Evolutionary conservation across 129 eudicot species (phyloP).

Genomic region (Helichrysum umbraculigerum): DNA sequence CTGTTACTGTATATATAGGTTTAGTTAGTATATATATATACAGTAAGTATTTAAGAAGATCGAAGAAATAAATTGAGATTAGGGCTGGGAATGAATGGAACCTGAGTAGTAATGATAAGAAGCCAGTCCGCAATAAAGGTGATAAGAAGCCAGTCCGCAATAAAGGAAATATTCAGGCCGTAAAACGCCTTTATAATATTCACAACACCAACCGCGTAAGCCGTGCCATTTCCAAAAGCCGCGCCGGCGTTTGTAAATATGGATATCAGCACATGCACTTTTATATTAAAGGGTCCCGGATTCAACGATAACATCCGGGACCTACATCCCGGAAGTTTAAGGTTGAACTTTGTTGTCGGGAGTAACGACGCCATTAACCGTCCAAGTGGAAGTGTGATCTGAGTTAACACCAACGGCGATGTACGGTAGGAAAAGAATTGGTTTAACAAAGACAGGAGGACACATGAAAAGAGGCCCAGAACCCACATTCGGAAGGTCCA

Average conservation of each 20-base stretch:
- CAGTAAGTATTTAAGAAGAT: too few relatives aligned
- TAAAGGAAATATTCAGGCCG: conserved; percentile 46
- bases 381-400: conserved; percentile 69
- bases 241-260: conserved; percentile 84
- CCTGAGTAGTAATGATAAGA: conserved; percentile 84
- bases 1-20: too few relatives aligned
- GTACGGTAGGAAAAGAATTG: conserved; percentile 63
- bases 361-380: conserved; percentile 64
- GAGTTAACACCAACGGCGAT: conserved; percentile 56
- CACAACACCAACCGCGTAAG: conserved; percentile 80
- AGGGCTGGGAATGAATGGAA: too few relatives aligned
- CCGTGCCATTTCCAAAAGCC: conserved; percentile 74
- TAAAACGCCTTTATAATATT: conserved; percentile 68
- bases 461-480: conserved; percentile 62
- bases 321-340: conserved; percentile 43
- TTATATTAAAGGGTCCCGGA: conserved; percentile 91
- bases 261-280: conserved; percentile 77
- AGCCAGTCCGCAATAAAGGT: conserved; percentile 84
- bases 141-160: too few relatives aligned
- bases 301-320: conserved; percentile 52
- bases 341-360: conserved; percentile 40
- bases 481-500: conserved; percentile 85
- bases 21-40: too few relatives aligned
- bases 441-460: conserved; percentile 66
- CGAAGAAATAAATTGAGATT: too few relatives aligned